phyloP scores from a whole-genome alignment of 352 stramenopile species.

The Globisporangium middletonii region DNA sequence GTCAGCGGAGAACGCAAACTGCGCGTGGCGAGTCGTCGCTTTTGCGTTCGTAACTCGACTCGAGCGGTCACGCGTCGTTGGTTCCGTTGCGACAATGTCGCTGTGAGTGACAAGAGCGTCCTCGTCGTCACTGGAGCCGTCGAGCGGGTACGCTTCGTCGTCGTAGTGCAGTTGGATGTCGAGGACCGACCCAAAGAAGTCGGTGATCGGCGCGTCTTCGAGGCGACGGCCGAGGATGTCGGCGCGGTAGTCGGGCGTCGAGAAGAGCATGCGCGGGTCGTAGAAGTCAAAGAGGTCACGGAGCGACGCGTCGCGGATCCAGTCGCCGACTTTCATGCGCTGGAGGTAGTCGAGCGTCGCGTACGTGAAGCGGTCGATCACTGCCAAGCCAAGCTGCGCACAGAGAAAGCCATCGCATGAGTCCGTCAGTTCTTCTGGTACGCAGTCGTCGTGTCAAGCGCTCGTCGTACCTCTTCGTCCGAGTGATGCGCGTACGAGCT shows the following conservation, averaged over 20 bases:
- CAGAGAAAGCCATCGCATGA: neutral
- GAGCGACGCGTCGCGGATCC: slow-evolving; percentile 56
- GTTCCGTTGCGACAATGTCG: neutral
- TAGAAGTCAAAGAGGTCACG: slow-evolving; percentile 78
- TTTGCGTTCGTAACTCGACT: neutral
- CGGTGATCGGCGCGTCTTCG: slow-evolving; percentile 72
- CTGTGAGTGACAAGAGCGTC: neutral
- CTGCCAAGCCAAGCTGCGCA: slow-evolving; percentile 65
- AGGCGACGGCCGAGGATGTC: slow-evolving; percentile 71
- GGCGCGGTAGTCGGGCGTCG: slow-evolving; percentile 69
- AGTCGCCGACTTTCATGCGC: slow-evolving; percentile 73
- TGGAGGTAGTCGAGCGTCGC: slow-evolving; percentile 86
- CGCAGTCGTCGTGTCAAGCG: neutral
- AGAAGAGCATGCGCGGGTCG: slow-evolving; percentile 78
- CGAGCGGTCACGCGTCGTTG: neutral
- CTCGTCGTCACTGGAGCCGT: slow-evolving; percentile 10
- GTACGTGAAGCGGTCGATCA: slow-evolving; percentile 90
- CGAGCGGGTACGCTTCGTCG: slow-evolving; percentile 71
- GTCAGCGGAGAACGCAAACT: slow-evolving; percentile 40
- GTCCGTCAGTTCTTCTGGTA: neutral
- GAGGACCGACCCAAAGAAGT: slow-evolving; percentile 87
- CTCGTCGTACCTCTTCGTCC: slow-evolving; percentile 49
- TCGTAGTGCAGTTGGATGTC: slow-evolving; percentile 69
- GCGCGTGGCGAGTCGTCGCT: neutral
- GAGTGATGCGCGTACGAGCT: slow-evolving; percentile 95